Base-by-base conservation (phyloP, 805 yeast species). In the Clavispora santaluciae region DNA sequence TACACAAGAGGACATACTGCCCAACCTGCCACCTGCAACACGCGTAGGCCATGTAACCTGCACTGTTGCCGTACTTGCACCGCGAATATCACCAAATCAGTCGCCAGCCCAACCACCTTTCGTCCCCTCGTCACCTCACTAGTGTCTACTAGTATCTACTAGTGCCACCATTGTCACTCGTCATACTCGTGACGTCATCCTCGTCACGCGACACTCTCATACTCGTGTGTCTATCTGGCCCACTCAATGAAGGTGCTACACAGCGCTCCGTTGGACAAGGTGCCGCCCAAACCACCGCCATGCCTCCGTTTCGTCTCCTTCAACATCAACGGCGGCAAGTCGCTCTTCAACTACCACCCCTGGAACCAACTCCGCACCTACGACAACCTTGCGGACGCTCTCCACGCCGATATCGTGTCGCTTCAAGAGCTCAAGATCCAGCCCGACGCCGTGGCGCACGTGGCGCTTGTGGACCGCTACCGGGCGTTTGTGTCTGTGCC, bases 241-340 rank as follows among this genome's bases (percentile, higher is more conserved):
- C 12, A 28, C 16, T 18, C 20, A 28, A 15, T n/a, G n/a, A 28
- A 28, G 9, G 20, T 12, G 11, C 31, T 10, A 28, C 20, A 28
- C 10, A 28, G 20, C 12, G 12, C 31, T 3, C 54, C 50, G 6
- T 46, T 50, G 15, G 20, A 23, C 21, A 37, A 41, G n/a, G 34
- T 50, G 7, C 54, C 54, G 3, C 7, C 28, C 12, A 48, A 41
- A 28, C 21, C 10, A 25, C 28, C 39, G 12, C 33, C 18, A 17
- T 42, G 56, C 10, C 38, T 77, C 3, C 61, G 89, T n/a, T 65
- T 75, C 33, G 61, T 84, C 13, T 70, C 93, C 0, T 91, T 88
- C 72, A 91, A 89, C 60, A 84, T 88, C 35, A 91, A 89, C 54
- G 96, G 96, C 0, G 61, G 80, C 39, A 78, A 87, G 38, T 89